Base-by-base conservation (phyloP, 1,139 yeast species). In the Blastobotrys petasosporus region DNA sequence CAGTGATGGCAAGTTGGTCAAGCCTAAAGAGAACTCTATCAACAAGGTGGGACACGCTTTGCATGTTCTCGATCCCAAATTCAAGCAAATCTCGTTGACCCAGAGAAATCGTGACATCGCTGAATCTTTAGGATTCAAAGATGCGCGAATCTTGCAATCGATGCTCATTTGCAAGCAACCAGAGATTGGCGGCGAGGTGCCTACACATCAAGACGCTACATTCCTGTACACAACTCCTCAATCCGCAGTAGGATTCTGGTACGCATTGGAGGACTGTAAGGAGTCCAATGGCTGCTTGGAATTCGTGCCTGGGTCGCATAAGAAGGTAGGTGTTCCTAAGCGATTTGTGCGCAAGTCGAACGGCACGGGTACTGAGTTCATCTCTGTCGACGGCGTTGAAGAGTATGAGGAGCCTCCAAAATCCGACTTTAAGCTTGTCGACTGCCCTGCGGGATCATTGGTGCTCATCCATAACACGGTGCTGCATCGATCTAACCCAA, bases 81-180 rank as follows among this genome's bases (percentile, higher is more conserved):
- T 80, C 55, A 62, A 63, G 15, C 54, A 66, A 7, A 62, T 79
- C 28, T 80, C 94, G 0, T 70, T 80, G 42, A 76, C 74, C 46
- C 66, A 61, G 1, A 71, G 76, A 32, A 75, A 82, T 10, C 63
- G 70, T 37, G 72, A 62, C 0, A 76, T 85, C 38, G 85, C 83
- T 10, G 59, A 62, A 8, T 70, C 75, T 34, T 65, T 85, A 44
- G 70, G 74, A 0, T 80, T 74, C 55, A 54, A 66, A 37, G 88
- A 84, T 49, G 88, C 94, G 0, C 67, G 84, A 29, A 84, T 85
- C 1, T 69, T 85, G 39, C 94, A 85, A 62, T 79, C 86, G 51
- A 85, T 85, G 95, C 68, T 83, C 33, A 82, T 85, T 39, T 82
- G 85, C 65, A 85, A 85, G 59, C 94, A 84, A 58, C 90, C 94